Base-by-base conservation (phyloP, 148 eudicot species). In the Nepenthes gracilis region DNA sequence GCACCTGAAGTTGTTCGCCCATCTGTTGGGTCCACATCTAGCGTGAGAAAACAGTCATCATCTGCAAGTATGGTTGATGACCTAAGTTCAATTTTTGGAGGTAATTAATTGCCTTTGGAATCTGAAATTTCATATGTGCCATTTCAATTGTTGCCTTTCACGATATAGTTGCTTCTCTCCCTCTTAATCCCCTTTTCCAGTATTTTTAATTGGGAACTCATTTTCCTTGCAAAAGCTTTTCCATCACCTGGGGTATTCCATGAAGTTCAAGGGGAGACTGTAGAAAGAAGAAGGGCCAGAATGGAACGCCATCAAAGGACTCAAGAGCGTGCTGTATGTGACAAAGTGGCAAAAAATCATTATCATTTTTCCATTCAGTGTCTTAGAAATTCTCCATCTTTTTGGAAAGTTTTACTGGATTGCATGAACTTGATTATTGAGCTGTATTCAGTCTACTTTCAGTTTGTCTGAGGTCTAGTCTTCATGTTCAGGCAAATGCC, bases 291-390 rank as follows among this genome's bases (percentile, higher is more conserved):
- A 58, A 74, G 63, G 71, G 82, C 82, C 63, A 70, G 82, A 65
- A 64, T 71, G 71, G 78, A 78, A 62, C 82, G 82, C 36, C 75
- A 78, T 47, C 82, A 78, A 53, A 72, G 82, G 64, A 78, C 78
- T 36, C 70, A 78, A 71, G 73, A 78, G 73, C 78, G 82, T 47
- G 78, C 82, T 54, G 82, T 78, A 78, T 64, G 76, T 74, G 35
- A 35, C 33, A 5, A 58, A 62, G 13, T 51, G 36, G 35, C 9
- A 55, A n/a, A 8, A 40, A 40, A 40, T 12, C 2, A 49, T 11
- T 49, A 10, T 6, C 12, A 5, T 49, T 49, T 49, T 49, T 11
- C 53, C 13, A 49, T 49, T 40, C 8, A 40, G 8, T 40, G 45
- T 40, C 45, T 3, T 40, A 0, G n/a, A 3, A 52, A 52, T 52